phyloP scores from a whole-genome alignment of 345 rosid species.

The Gossypium herbaceum region DNA sequence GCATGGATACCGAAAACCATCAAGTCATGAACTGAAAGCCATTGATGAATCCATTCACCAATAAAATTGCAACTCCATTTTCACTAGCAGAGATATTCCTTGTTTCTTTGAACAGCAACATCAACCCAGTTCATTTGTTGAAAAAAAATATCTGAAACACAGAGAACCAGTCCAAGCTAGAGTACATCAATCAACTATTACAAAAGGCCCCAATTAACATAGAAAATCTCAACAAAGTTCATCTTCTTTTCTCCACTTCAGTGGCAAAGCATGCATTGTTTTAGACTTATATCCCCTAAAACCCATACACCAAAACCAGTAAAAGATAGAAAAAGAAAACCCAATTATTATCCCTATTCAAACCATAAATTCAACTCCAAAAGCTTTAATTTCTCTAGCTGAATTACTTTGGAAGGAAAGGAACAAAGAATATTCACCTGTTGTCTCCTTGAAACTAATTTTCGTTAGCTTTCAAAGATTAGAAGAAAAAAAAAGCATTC shows the following conservation, averaged over 20 bases:
- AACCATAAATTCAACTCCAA: slow-evolving; percentile 8
- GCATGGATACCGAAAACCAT: background rate
- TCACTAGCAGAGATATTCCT: slow-evolving; percentile 11
- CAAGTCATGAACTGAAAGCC: slow-evolving; percentile 9
- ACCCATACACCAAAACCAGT: slow-evolving; percentile 17
- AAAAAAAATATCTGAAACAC: background rate
- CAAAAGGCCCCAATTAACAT: background rate
- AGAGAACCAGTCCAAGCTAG: slow-evolving; percentile 9
- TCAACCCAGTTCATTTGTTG: slow-evolving; percentile 14
- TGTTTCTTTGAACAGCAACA: slow-evolving; percentile 22
- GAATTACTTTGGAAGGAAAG: slow-evolving; percentile 4
- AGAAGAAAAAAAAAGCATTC: slow-evolving; percentile 9
- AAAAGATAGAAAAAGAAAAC: slow-evolving; percentile 1
- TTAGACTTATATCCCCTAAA: slow-evolving; percentile 39
- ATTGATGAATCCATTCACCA: slow-evolving; percentile 9
- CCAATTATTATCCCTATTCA: slow-evolving; percentile 3
- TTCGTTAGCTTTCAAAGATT: slow-evolving; percentile 22
- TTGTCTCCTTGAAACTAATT: slow-evolving; percentile 11
- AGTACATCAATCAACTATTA: slow-evolving; percentile 11
- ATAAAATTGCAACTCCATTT: slow-evolving; percentile 4
- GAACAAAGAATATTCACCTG: slow-evolving; percentile 19
- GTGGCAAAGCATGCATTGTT: slow-evolving; percentile 29
- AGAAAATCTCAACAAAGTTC: slow-evolving; percentile 1
- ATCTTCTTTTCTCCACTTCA: background rate
- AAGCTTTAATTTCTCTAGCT: slow-evolving; percentile 12